These are phyloP conservation scores for Parsonsia alboflavescens DNA, from an alignment of 257 asterid species.

Conservation along the genomic window DNA sequence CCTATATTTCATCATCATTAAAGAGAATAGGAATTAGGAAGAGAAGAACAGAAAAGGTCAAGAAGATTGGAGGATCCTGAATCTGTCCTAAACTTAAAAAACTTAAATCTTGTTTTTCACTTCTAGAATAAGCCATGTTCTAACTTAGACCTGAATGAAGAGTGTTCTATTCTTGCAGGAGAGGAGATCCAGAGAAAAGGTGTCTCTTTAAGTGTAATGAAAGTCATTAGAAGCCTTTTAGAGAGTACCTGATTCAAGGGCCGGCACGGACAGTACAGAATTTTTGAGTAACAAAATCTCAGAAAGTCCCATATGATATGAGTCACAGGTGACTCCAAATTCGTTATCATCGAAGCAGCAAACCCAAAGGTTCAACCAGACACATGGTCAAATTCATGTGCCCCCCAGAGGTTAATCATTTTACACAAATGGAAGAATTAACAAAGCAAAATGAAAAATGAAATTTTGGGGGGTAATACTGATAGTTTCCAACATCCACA, in stretches of 20 bases:
- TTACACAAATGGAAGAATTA: not conserved
- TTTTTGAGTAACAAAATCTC: not conserved
- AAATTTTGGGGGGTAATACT: not conserved
- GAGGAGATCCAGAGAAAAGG: not conserved
- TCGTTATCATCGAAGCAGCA: conserved; percentile 16
- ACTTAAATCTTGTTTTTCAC: too few relatives aligned
- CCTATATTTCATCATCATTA: too few relatives aligned
- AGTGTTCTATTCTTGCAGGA: not conserved
- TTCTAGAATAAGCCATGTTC: too few relatives aligned
- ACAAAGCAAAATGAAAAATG: not conserved
- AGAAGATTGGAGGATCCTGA: too few relatives aligned
- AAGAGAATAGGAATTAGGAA: too few relatives aligned
- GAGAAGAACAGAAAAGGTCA: too few relatives aligned
- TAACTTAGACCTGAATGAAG: not conserved
- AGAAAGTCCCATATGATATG: conserved; percentile 11
- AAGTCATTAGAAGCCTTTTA: not conserved
- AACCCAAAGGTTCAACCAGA: conserved; percentile 28
- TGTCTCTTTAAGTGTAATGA: too few relatives aligned
- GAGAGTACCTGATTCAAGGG: not conserved
- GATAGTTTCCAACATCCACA: not conserved
- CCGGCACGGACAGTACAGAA: not conserved
- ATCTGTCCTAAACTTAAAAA: too few relatives aligned
- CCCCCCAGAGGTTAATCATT: not conserved
- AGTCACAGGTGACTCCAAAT: conserved; percentile 6
- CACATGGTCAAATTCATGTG: conserved; percentile 34